Conservation (phyloP, 1,284 basidiomycete genomes). For the Cryptococcus neoformans region DNA sequence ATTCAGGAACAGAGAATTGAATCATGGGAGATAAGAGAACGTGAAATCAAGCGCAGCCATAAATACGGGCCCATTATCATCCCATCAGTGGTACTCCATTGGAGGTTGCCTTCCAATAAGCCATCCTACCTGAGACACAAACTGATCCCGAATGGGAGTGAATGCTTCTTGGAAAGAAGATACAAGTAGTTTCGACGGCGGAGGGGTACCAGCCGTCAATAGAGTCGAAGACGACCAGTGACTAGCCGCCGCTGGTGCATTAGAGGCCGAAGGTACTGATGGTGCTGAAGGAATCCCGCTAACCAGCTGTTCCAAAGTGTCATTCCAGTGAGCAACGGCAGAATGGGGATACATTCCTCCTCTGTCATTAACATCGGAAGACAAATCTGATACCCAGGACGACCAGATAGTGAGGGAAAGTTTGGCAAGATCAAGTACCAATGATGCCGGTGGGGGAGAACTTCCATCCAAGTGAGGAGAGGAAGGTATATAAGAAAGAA, state of each 20-base stretch:
- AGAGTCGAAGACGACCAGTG: neutral
- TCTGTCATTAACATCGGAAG: constrained; percentile 37
- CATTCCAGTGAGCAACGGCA: constrained; percentile 31
- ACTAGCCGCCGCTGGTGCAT: neutral
- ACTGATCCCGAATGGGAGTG: constrained; percentile 24
- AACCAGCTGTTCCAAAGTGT: constrained; percentile 25
- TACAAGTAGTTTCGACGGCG: constrained; percentile 9
- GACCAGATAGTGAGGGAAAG: constrained; percentile 31
- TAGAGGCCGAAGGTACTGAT: no score
- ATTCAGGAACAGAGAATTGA: no score
- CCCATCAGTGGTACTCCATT: neutral
- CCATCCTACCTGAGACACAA: constrained; percentile 38
- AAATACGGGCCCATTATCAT: no score
- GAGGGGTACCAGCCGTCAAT: neutral
- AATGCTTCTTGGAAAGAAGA: constrained; percentile 32
- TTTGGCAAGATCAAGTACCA: constrained; percentile 33
- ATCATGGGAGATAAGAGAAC: no score
- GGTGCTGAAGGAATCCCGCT: neutral
- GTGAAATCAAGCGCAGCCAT: no score
- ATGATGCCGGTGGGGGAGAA: neutral
- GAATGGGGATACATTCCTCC: constrained; percentile 43
- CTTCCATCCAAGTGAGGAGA: constrained; percentile 6
- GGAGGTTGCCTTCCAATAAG: constrained; percentile 22
- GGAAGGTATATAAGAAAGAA: constrained; percentile 32
- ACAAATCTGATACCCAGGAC: constrained; percentile 29